These are phyloP conservation scores for Trichocladium antarcticum DNA, from an alignment of 495 filamentous ascomycete species.

Conservation along the genomic window DNA sequence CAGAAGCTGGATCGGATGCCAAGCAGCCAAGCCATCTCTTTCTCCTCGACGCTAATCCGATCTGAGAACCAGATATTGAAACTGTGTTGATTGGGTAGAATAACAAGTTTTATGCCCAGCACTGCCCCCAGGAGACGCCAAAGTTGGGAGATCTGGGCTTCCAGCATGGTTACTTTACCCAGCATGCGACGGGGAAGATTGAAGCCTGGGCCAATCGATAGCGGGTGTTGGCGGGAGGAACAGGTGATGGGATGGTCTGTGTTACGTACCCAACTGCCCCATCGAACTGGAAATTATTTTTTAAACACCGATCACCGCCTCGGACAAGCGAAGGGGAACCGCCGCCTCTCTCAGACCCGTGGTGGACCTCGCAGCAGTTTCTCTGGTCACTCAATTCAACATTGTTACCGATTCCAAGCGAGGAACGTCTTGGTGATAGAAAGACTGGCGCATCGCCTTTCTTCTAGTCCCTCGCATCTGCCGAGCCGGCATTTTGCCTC, in stretches of 20 bases:
- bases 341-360: neutral
- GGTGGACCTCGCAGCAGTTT: neutral
- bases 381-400: conserved; percentile 12
- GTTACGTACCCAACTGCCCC: neutral
- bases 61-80: too few species aligned
- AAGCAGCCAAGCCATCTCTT: conserved; percentile 1
- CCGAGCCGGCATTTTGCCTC: neutral
- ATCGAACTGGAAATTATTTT: conserved; percentile 15
- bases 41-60: neutral
- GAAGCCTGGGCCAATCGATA: too few species aligned
- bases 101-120: too few species aligned
- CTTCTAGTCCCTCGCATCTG: neutral
- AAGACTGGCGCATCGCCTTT: neutral
- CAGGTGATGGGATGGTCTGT: conserved; percentile 8
- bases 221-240: neutral
- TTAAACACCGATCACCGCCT: conserved; percentile 15
- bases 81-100: too few species aligned
- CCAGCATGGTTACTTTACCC: too few species aligned
- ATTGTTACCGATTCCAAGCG: conserved; percentile 1
- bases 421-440: neutral
- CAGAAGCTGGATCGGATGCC: conserved; percentile 2
- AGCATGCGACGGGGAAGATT: too few species aligned
- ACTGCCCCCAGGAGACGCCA: too few species aligned
- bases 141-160: too few species aligned
- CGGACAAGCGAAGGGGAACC: neutral